Evolutionary conservation across 345 rosid species (phyloP), one percentile per base, ranked within the genome.

Genomic region (Reutealis trisperma): DNA sequence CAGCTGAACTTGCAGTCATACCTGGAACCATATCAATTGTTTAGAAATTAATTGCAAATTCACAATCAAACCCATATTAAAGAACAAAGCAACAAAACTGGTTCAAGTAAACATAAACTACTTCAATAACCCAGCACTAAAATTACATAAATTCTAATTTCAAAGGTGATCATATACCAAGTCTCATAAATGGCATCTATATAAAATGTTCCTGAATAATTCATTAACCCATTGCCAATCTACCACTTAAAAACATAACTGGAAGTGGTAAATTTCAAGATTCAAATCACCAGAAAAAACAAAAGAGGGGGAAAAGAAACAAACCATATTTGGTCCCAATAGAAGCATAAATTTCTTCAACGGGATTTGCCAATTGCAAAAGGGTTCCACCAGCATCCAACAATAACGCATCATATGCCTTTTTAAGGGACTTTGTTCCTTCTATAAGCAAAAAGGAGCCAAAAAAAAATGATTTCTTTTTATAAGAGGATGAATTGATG

Each of bases 331-430:
- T 92, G 44, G 76, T 82, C 37, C 95, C 98, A 68, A 94, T 85
- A 52, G 97, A 85, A 66, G 94, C 89, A 70, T 94, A 92, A 44
- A 89, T 89, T 75, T 94, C 90, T 71, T 88, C 91, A 5, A 94
- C 97, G 22, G 98, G 98, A 27, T 78, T 81, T 14, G 91, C 51
- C 80, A 94, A 75, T 66, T 91, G 98, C 86, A 94, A 77, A 76
- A 94, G 97, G 42, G 98, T 94, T 44, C 97, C 97, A 51, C 97
- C 97, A 21, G 97, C 97, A 76, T 94, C 97, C 86, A 94, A 80
- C 81, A 94, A 77, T 74, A 94, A 79, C 30, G 88, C 97, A 82
- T 90, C 97, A 80, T 90, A 91, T 11, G 92, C 91, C 82, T 79
- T 89, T 82, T 74, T 79, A 5, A 79, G 78, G 51, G 77, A 81